Evolutionary conservation across 225 moss, liverwort and hornwort genomes (phyloP), one percentile per base, ranked within the genome.

Genomic region (Anthoceros angustus): DNA sequence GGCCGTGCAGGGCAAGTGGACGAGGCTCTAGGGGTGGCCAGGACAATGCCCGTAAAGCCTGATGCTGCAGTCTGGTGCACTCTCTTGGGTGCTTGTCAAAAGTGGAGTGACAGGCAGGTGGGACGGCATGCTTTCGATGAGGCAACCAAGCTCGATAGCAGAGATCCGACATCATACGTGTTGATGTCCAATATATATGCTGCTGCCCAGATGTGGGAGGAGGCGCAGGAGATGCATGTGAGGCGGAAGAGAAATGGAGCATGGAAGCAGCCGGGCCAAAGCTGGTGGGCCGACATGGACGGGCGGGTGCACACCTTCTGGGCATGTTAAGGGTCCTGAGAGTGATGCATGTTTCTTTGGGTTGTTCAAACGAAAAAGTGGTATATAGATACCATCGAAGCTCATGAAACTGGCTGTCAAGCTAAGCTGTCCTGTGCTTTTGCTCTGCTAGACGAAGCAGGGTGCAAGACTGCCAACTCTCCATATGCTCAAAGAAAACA

Each of bases 341-440:
- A 45, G 49, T 15, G 10, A 55, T 15, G 32, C 32, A 32, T 32
- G 32, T 32, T 32, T 32, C 32, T 32, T 32, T 32, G 32, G 4
- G 32, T 32, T 1, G 4, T 32, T 32, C 32, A 4, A 32, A 4
- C 32, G 32, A 32, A 32, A 32, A n/a, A n/a, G n/a, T n/a, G n/a
- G n/a, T n/a, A n/a, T n/a, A n/a, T n/a, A n/a, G n/a, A n/a, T n/a
- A 41, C 88, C 91, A 24, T 69, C 80, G 55, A 91, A 84, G 49
- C 83, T 66, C 79, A 95, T 42, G 41, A 91, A 81, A 65, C 79
- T 90, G 20, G 95, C 86, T 62, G 88, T 64, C 24, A 91, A 84
- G 68, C 95, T 95, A 62, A 95, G 79, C 75, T 95, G 88, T 39
- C 95, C 95, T 14, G 91, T 87, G 55, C 75, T 81, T 72, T 81